phyloP scores from a whole-genome alignment of 1,284 basidiomycete genomes.

The Irpex rosettiformis region DNA sequence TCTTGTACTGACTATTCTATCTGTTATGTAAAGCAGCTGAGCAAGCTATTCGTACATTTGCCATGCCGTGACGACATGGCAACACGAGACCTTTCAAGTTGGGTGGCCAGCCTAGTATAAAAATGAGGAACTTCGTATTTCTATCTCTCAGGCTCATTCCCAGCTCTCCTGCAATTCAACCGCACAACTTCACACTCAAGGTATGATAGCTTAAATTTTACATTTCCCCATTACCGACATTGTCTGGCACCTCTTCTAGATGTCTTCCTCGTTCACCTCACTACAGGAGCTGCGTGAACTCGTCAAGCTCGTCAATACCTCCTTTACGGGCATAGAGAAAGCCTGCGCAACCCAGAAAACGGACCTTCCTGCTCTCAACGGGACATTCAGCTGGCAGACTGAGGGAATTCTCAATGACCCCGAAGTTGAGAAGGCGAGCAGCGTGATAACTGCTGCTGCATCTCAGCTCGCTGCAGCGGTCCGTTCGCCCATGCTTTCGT shows the following conservation, averaged over 20 bases:
- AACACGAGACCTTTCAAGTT: too few species aligned
- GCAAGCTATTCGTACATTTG: background rate
- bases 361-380: background rate
- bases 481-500: constrained; percentile 13
- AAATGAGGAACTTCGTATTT: too few species aligned
- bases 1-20: background rate
- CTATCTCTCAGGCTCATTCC: too few species aligned
- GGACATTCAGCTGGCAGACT: background rate
- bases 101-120: too few species aligned
- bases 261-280: background rate
- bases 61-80: background rate
- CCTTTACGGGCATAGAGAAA: constrained; percentile 1
- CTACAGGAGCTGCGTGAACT: constrained; percentile 1
- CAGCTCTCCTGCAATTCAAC: too few species aligned
- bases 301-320: background rate
- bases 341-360: background rate
- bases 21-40: background rate
- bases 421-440: constrained; percentile 2
- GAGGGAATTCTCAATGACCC: constrained; percentile 14
- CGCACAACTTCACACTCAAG: too few species aligned
- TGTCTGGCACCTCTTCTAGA: background rate
- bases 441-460: constrained; percentile 17
- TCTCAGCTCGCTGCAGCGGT: constrained; percentile 17
- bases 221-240: too few species aligned
- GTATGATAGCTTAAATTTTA: too few species aligned